Conservation (phyloP, 345 rosid genomes). For the Citrus glauca region DNA sequence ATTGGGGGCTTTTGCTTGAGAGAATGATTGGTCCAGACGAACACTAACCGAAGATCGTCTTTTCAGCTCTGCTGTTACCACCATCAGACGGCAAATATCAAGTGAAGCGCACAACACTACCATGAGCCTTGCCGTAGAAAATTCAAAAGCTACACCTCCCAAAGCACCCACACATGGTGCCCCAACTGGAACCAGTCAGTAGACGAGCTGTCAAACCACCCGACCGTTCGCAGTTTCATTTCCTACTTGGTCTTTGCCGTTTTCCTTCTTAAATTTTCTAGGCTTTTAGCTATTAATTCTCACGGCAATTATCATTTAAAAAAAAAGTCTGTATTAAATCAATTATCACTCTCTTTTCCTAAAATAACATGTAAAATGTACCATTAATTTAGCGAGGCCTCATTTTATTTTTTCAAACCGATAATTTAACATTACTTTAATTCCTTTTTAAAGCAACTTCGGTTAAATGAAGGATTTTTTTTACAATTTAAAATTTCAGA, state of each 20-base stretch:
- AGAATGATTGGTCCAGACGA: too few species aligned
- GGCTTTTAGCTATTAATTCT: too few species aligned
- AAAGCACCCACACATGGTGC: background rate
- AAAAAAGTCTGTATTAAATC: too few species aligned
- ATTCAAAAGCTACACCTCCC: background rate
- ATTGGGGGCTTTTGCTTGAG: too few species aligned
- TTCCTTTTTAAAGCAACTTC: too few species aligned
- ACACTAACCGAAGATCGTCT: too few species aligned
- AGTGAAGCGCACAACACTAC: background rate
- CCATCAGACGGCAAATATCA: background rate
- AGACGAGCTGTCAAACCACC: slow-evolving; percentile 12
- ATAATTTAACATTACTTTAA: too few species aligned
- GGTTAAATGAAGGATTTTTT: too few species aligned
- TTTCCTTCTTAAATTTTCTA: background rate
- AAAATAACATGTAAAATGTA: background rate
- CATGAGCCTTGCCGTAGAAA: background rate
- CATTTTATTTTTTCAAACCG: too few species aligned
- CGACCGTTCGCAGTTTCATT: background rate
- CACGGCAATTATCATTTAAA: background rate
- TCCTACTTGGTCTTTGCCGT: background rate
- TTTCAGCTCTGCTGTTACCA: background rate
- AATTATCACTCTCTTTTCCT: too few species aligned
- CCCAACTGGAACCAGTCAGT: slow-evolving; percentile 8
- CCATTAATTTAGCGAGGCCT: too few species aligned
- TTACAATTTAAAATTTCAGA: too few species aligned